Evolutionary conservation across 306 rosid species (phyloP), one percentile per base, ranked within the genome.

Genomic region (Morella rubra): DNA sequence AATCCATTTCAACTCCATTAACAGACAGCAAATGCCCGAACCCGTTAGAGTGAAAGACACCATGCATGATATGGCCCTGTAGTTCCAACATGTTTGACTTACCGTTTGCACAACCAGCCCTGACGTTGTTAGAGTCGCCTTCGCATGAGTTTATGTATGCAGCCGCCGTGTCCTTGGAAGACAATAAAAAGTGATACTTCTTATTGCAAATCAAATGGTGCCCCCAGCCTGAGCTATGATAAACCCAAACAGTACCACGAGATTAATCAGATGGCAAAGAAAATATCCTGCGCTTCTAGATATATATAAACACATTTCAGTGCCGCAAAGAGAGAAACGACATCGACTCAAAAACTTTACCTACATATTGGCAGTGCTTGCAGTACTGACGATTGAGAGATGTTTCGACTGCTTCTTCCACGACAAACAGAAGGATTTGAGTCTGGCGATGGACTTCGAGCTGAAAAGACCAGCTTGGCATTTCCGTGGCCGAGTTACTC

Each of bases 21-120:
- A 87, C 81, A 66, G 87, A 85, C 6, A 90, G 85, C 91, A 93
- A 91, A 87, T 93, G 96, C 5, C 98, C 94, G 70, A 88, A 88
- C 18, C 98, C 97, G 74, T 93, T 93, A 60, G 96, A 89, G 82
- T 93, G 98, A 83, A 93, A 84, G 55, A 90, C 93, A 76, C 92
- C 97, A 82, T 93, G 97, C 91, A 91, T 85, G 85, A 85, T 82
- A 81, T 91, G 93, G 37, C 89, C 91, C 69, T 88, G 70, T 79
- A 79, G 73, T 56, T 83, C 85, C 76, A 73, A 80, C 75, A 87
- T 71, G 58, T 81, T 84, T 49, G 85, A 88, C 90, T 73, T 80
- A 83, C 86, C 81, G 78, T 73, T 81, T 32, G 77, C n/a, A 67
- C 19, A 52, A 69, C 60, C 44, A 12, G 81, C 73, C 78, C 65